Conservation (phyloP, 805 yeast genomes). For the Saturnispora silvae region DNA sequence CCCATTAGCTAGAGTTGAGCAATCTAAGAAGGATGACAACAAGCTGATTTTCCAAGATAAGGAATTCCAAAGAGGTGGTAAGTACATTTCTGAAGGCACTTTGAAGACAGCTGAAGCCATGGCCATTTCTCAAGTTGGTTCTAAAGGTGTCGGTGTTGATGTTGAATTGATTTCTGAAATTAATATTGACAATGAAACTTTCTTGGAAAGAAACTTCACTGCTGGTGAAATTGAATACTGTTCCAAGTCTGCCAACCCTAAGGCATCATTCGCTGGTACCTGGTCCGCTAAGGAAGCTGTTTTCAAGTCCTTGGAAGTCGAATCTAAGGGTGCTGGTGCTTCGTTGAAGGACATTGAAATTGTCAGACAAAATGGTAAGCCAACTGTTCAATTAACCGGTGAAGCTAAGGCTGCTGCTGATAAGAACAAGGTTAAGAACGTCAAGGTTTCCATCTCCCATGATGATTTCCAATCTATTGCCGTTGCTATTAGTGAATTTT, state of each 20-base stretch:
- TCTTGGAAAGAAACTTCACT: slow-evolving; percentile 88
- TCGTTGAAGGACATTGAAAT: slow-evolving; percentile 87
- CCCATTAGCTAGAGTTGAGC: slow-evolving; percentile 74
- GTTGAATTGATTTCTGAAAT: slow-evolving; percentile 80
- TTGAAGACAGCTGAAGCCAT: slow-evolving; percentile 57
- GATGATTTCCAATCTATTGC: slow-evolving; percentile 97
- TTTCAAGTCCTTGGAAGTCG: slow-evolving; percentile 86
- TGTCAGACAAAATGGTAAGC: slow-evolving; percentile 69
- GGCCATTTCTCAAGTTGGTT: slow-evolving; percentile 31
- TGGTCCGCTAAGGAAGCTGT: slow-evolving; percentile 99
- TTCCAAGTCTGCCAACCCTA: slow-evolving; percentile 58
- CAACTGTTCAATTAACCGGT: slow-evolving; percentile 68
- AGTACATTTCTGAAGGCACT: slow-evolving; percentile 38
- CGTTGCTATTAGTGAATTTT: slow-evolving; percentile 69
- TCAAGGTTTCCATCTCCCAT: slow-evolving; percentile 88
- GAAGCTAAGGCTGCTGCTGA: slow-evolving; percentile 67
- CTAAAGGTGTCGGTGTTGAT: slow-evolving; percentile 88
- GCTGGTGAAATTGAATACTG: slow-evolving; percentile 72
- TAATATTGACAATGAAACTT: slow-evolving; percentile 82
- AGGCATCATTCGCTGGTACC: slow-evolving; percentile 90
- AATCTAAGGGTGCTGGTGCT: slow-evolving; percentile 92
- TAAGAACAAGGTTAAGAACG: slow-evolving; percentile 53
- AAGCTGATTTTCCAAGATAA: slow-evolving; percentile 39
- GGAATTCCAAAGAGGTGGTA: slow-evolving; percentile 35
- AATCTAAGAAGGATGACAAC: slow-evolving; percentile 24